These are phyloP conservation scores for Xylariaceae sp. DNA, from an alignment of 2,329 filamentous ascomycete genomes.

Conservation along the genomic window DNA sequence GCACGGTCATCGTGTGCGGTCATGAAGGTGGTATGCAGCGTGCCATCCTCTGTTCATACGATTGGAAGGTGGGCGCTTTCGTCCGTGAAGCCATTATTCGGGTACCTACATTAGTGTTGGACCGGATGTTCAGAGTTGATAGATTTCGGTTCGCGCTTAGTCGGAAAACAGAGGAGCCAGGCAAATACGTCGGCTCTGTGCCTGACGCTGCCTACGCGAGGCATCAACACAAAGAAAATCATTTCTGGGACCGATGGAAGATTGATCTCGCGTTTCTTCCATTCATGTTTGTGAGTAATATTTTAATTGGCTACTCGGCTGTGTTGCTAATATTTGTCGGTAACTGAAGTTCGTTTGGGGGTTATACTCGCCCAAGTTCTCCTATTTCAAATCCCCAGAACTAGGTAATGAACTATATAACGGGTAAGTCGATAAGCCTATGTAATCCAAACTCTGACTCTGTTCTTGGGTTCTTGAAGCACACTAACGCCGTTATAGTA, in stretches of 20 bases:
- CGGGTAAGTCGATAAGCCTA: no score
- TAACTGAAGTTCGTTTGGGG: no score
- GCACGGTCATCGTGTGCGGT: constrained; percentile 11
- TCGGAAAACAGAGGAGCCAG: not conserved
- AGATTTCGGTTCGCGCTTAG: constrained; percentile 15
- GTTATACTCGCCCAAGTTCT: no score
- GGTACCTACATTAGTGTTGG: constrained; percentile 11
- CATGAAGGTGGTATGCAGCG: constrained; percentile 18
- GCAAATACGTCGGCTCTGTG: not conserved
- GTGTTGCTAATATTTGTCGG: no score
- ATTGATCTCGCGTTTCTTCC: not conserved
- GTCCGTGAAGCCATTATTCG: constrained; percentile 12
- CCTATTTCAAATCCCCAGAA: no score
- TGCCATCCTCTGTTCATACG: constrained; percentile 20
- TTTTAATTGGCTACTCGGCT: no score
- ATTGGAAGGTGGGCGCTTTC: constrained; percentile 10
- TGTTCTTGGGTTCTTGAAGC: no score
- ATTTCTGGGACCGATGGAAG: constrained; percentile 1
- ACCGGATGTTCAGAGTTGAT: constrained; percentile 13
- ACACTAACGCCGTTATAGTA: no score
- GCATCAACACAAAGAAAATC: not conserved
- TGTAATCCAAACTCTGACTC: no score
- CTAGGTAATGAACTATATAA: no score
- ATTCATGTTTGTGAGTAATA: constrained; percentile 4
- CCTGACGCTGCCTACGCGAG: not conserved